phyloP scores from a whole-genome alignment of 495 filamentous ascomycete genomes.

The Daldinia bambusicola region DNA sequence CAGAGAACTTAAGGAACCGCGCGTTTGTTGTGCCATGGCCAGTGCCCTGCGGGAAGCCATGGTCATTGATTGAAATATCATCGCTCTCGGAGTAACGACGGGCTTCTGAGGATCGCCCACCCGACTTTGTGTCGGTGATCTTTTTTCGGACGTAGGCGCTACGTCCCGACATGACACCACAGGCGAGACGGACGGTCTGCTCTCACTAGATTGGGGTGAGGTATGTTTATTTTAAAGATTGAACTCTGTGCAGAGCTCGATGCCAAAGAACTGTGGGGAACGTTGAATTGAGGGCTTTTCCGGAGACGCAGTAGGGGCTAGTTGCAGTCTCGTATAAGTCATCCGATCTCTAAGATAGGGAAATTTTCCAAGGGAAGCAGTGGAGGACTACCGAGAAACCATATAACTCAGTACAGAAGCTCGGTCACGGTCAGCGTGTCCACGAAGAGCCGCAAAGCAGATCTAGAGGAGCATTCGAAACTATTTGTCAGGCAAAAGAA shows the following conservation, averaged over 20 bases:
- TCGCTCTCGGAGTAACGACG: constrained; percentile 47
- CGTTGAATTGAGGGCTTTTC: not conserved
- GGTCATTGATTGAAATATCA: constrained; percentile 53
- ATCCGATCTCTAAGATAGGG: not conserved
- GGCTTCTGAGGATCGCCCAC: constrained; percentile 46
- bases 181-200: not conserved
- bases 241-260: not conserved
- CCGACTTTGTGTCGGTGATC: constrained; percentile 58
- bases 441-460: constrained; percentile 6
- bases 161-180: constrained; percentile 61
- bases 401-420: not conserved
- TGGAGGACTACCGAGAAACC: not conserved
- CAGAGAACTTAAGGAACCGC: constrained; percentile 56
- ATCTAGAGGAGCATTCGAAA: constrained; percentile 1
- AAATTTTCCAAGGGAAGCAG: not conserved
- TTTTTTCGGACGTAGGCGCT: constrained; percentile 66
- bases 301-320: not conserved
- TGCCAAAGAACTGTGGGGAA: not conserved
- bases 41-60: constrained; percentile 50
- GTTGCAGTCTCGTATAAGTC: not conserved
- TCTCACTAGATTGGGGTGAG: not conserved
- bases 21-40: constrained; percentile 55
- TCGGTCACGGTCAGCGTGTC: constrained; percentile 10
- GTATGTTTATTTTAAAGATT: not conserved
- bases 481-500: constrained; percentile 24